A percentile compares a stretch with the other conserved stretches of the same genome.
Evolutionary conservation across 495 filamentous ascomycete species (phyloP).

Genomic region (Lophiotrema nucula): DNA sequence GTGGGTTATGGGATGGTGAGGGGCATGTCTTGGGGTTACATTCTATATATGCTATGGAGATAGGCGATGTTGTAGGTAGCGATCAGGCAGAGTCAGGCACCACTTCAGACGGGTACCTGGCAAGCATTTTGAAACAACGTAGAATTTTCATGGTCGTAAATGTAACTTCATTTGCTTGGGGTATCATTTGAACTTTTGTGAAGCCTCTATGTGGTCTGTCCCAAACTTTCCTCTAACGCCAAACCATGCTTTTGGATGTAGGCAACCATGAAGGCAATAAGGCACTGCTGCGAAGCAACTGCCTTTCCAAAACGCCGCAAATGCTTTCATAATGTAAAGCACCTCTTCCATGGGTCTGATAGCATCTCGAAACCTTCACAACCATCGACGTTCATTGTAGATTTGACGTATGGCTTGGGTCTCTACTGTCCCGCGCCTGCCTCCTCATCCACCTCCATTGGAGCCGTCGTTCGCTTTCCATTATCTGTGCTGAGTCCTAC

Average conservation of each 20-base stretch:
- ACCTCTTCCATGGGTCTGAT: too few relatives aligned
- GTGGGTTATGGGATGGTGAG: background rate
- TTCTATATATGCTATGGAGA: conserved; percentile 5
- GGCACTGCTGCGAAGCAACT: too few relatives aligned
- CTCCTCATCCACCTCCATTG: conserved; percentile 26
- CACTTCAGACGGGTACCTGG: conserved; percentile 16
- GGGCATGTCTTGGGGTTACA: background rate
- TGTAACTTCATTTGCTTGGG: conserved; percentile 6
- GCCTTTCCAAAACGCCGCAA: too few relatives aligned
- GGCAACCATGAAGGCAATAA: too few relatives aligned
- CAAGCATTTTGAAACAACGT: conserved; percentile 11
- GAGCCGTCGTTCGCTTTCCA: conserved; percentile 42
- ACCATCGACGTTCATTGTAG: too few relatives aligned
- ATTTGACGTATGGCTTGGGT: background rate
- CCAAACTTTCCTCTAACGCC: conserved; percentile 10
- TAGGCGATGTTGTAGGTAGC: conserved; percentile 20
- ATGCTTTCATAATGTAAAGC: too few relatives aligned
- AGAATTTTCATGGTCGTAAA: too few relatives aligned
- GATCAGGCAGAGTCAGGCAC: conserved; percentile 32
- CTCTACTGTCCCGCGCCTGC: conserved; percentile 1
- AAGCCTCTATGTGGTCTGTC: background rate
- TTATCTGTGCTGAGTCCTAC: conserved; percentile 69
- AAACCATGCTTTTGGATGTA: too few relatives aligned
- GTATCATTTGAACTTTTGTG: conserved; percentile 21
- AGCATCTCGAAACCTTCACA: too few relatives aligned